These are phyloP conservation scores for Aspergillus sp. DNA, from an alignment of 2,329 filamentous ascomycete species.

Conservation along the genomic window DNA sequence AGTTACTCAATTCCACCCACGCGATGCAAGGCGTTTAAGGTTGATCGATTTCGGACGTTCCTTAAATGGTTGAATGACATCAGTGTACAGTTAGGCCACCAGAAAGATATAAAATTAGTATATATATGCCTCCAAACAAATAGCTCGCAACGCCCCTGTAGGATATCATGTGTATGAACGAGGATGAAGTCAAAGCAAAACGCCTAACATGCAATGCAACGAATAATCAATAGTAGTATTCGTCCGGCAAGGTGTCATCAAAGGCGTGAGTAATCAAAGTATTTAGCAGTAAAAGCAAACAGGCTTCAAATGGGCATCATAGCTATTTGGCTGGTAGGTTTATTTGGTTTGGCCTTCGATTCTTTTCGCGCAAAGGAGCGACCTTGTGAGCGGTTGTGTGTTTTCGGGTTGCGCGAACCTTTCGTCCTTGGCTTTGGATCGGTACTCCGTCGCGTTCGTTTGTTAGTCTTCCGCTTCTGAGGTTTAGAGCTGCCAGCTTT, in stretches of 20 bases:
- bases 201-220: constrained; percentile 19
- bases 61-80: constrained; percentile 25
- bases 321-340: constrained; percentile 32
- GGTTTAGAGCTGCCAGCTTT: constrained; percentile 19
- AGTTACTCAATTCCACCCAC: constrained; percentile 57
- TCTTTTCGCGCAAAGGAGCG: constrained; percentile 26
- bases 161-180: constrained; percentile 15
- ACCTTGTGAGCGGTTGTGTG: constrained; percentile 21
- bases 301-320: constrained; percentile 40
- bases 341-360: constrained; percentile 27
- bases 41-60: constrained; percentile 54
- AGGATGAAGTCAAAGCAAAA: constrained; percentile 4
- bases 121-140: constrained; percentile 1
- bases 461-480: constrained; percentile 28
- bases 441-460: constrained; percentile 25
- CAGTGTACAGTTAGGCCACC: not conserved
- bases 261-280: constrained; percentile 12
- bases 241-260: constrained; percentile 8
- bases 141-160: constrained; percentile 11
- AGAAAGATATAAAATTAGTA: not conserved
- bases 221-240: constrained; percentile 2
- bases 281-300: not conserved
- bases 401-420: constrained; percentile 24
- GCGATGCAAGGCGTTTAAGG: constrained; percentile 52
- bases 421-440: constrained; percentile 25